A percentile compares a stretch with the other conserved stretches of the same genome.
Conservation (phyloP, 2,329 filamentous ascomycete species). For the Colletotrichum shisoi region DNA sequence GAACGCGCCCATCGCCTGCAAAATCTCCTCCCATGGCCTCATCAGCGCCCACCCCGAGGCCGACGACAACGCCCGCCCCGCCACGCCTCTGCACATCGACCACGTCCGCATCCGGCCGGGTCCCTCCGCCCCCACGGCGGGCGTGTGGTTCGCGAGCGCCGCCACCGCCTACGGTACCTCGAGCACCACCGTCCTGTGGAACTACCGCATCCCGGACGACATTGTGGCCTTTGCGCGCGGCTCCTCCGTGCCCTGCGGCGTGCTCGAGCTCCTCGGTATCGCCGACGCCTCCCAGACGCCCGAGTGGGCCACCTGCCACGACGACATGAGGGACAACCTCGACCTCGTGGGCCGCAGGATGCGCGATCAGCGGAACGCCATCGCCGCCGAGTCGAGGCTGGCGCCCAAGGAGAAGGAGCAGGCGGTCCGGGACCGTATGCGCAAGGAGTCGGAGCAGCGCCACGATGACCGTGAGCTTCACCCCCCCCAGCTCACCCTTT, state of each 20-base stretch:
- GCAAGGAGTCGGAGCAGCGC: constrained; percentile 54
- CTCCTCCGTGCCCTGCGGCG: constrained; percentile 65
- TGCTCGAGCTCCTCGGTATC: constrained; percentile 63
- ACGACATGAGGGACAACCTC: constrained; percentile 49
- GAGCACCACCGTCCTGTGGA: constrained; percentile 66
- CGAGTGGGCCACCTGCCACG: constrained; percentile 59
- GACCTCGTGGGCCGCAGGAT: constrained; percentile 50
- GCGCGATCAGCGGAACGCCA: constrained; percentile 53
- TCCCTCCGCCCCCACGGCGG: constrained; percentile 45
- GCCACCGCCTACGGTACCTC: constrained; percentile 64
- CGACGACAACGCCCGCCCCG: constrained; percentile 36
- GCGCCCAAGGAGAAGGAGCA: constrained; percentile 52
- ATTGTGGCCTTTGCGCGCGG: constrained; percentile 60
- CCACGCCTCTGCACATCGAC: constrained; percentile 55
- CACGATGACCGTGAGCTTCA: constrained; percentile 57
- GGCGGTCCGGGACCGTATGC: constrained; percentile 53
- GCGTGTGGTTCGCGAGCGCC: constrained; percentile 65
- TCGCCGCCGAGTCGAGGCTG: constrained; percentile 56
- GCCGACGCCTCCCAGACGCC: constrained; percentile 62
- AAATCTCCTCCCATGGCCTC: constrained; percentile 59
- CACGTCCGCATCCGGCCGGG: constrained; percentile 53
- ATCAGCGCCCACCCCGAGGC: constrained; percentile 54
- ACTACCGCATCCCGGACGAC: constrained; percentile 64
- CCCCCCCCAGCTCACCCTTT: neutral
- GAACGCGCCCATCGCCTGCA: constrained; percentile 54